Conservation (phyloP, 2,329 filamentous ascomycete species). For the Pseudogymnoascus sp. region DNA sequence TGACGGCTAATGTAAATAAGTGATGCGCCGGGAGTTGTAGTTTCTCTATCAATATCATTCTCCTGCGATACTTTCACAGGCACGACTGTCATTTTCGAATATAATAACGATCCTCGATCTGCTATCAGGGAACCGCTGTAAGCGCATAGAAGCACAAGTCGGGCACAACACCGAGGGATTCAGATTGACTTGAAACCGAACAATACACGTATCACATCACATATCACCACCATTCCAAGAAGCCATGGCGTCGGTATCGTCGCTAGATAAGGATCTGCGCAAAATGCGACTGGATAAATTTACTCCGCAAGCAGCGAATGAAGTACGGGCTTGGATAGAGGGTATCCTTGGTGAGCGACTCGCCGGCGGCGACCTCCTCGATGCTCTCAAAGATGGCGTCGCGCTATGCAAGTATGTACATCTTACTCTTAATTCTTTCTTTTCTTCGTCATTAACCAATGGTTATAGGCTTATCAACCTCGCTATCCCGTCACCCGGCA, state of each 20-base stretch:
- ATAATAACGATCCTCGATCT: not conserved
- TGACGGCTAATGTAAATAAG: constrained; percentile 8
- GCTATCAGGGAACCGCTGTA: not conserved
- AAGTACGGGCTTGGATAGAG: constrained; percentile 81
- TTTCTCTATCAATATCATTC: not conserved
- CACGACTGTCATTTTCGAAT: constrained; percentile 1
- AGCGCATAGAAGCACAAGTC: not conserved
- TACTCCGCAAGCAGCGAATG: constrained; percentile 80
- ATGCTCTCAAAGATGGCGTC: constrained; percentile 81
- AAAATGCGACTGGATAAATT: constrained; percentile 87
- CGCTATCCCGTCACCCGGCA: constrained; percentile 62
- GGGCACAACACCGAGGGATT: not conserved
- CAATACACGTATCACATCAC: not conserved
- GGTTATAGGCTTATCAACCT: constrained; percentile 63
- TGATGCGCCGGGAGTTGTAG: not conserved
- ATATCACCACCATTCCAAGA: not conserved
- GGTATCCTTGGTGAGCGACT: constrained; percentile 65
- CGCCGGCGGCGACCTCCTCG: constrained; percentile 66
- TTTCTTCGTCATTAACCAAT: not conserved
- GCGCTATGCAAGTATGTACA: constrained; percentile 75
- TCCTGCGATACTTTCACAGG: not conserved
- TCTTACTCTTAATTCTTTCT: not conserved
- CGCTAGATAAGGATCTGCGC: constrained; percentile 90
- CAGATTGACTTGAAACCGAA: not conserved
- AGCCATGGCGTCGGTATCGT: constrained; percentile 83